A percentile compares a stretch with the other conserved stretches of the same genome.
phyloP scores from a whole-genome alignment of 345 rosid genomes.

The Moricandia arvensis region DNA sequence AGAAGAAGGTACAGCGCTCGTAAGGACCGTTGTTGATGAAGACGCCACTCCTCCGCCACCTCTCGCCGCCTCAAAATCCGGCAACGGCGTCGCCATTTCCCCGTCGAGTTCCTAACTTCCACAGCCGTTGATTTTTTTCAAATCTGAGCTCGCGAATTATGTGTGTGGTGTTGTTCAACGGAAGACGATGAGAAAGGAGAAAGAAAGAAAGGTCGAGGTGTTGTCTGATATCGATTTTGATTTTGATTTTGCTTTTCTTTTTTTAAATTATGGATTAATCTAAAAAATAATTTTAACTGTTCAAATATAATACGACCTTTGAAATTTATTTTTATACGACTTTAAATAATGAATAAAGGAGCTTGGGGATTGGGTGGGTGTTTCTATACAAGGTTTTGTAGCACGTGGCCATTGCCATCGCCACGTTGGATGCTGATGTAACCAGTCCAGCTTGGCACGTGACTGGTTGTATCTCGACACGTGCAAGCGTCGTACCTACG shows the following conservation, averaged over 20 bases:
- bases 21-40: slow-evolving; percentile 33
- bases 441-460: slow-evolving; percentile 39
- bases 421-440: slow-evolving; percentile 55
- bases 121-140: slow-evolving; percentile 21
- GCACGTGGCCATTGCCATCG: slow-evolving; percentile 50
- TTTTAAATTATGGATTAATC: background rate
- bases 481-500: slow-evolving; percentile 26
- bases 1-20: slow-evolving; percentile 41
- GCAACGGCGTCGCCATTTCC: slow-evolving; percentile 79
- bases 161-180: slow-evolving; percentile 40
- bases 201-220: slow-evolving; percentile 31
- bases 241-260: slow-evolving; percentile 32
- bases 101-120: background rate
- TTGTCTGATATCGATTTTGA: slow-evolving; percentile 35
- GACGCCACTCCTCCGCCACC: slow-evolving; percentile 34
- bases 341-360: slow-evolving; percentile 17
- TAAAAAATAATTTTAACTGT: slow-evolving; percentile 24
- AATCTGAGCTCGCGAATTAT: slow-evolving; percentile 38
- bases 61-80: slow-evolving; percentile 54
- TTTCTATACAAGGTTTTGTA: slow-evolving; percentile 34
- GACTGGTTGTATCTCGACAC: slow-evolving; percentile 35
- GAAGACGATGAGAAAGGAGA: slow-evolving; percentile 33
- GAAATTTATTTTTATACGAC: background rate
- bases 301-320: slow-evolving; percentile 8
- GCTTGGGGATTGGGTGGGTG: slow-evolving; percentile 26